Percentiles rank a stretch among this genome's conserved stretches.
Conservation (phyloP, 2,329 filamentous ascomycete genomes). For the Aspergillus oerlinghausenensis region DNA sequence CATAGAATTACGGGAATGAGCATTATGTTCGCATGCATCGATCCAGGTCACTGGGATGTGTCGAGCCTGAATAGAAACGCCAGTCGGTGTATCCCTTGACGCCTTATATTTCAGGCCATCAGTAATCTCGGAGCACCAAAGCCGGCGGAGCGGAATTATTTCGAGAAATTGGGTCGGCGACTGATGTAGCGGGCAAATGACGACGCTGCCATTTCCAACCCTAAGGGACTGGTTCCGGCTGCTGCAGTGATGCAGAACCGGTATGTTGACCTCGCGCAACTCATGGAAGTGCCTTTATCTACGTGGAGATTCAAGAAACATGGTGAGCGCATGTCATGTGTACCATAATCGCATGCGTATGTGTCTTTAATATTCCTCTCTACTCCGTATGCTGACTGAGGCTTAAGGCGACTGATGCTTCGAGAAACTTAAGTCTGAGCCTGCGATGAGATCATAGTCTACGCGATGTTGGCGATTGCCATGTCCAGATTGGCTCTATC, state of each 20-base stretch:
- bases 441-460: constrained; percentile 4
- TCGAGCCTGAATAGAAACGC: no score
- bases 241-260: not conserved
- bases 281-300: not conserved
- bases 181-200: constrained; percentile 11
- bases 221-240: not conserved
- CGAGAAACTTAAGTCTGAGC: not conserved
- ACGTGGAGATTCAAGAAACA: not conserved
- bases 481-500: no score
- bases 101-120: not conserved
- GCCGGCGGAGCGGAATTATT: constrained; percentile 2
- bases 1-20: no score
- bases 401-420: not conserved
- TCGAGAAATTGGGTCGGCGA: constrained; percentile 2
- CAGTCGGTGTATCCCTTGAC: not conserved
- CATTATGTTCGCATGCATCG: no score
- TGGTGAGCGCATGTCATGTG: not conserved
- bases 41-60: no score
- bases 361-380: not conserved
- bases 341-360: not conserved
- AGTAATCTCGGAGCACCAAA: constrained; percentile 7
- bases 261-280: not conserved
- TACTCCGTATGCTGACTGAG: not conserved
- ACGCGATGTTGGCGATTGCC: not conserved
- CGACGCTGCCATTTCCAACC: constrained; percentile 8